Evolutionary conservation across 345 rosid genomes (phyloP), one percentile per base, ranked within the genome.

Genomic region (Arabis alpina): DNA sequence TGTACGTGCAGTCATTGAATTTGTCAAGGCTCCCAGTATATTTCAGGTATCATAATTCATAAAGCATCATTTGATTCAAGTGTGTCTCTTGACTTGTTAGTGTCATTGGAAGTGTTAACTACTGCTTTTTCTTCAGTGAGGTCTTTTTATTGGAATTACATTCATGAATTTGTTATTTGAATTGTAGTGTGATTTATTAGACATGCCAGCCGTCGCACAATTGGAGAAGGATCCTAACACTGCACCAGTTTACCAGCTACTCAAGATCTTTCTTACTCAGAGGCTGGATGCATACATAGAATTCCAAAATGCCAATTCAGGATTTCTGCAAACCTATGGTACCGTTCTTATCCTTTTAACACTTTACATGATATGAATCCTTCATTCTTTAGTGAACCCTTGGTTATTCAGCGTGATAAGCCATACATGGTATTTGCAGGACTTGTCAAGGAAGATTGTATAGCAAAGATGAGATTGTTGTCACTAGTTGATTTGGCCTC

Each of bases 391-490:
- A 49, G 13, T 2, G 39, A 37, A 36, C 13, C 30, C 32, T 39
- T 28, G 2, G 43, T 30, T 63, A 53, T 24, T 4, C 32, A 45
- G 56, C 5, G 4, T 55, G 5, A 47, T 64, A 39, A 73, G 59
- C 6, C 13, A 9, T 48, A 27, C 10, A 64, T 40, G 65, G 45
- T 62, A 3, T 30, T 10, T 75, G 23, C 77, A 93, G 96, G 88
- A 52, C 96, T 91, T 68, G 85, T 85, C 6, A 96, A 91, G 65
- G 96, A 93, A 73, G 95, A 91, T 45, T 91, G 96, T 70, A 79
- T 89, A 65, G 66, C 90, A 2, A 93, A 93, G 82, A 93, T 91
- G 98, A 85, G 88, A 70, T 68, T 89, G 80, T 80, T 91, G 81
- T 88, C 97, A 71, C 76, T 93, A 74, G 83, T 89, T 44, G 96